phyloP scores from a whole-genome alignment of 345 rosid species.

The Ceriops zippeliana region DNA sequence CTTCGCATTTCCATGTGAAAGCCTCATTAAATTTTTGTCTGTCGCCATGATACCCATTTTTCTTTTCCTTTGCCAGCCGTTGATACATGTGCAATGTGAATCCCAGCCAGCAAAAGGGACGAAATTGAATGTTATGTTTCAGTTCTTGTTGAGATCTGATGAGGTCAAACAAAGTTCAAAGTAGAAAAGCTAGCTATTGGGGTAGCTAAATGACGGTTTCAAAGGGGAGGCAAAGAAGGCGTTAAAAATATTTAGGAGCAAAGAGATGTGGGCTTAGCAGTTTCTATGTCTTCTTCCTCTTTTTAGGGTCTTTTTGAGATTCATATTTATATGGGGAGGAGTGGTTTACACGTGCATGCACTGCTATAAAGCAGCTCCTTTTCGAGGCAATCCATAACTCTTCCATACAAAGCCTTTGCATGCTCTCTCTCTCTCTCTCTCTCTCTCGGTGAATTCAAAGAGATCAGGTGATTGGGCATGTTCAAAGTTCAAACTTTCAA shows the following conservation, averaged over 20 bases:
- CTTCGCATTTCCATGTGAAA: too few relatives aligned
- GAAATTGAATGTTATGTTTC: not conserved
- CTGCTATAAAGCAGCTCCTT: constrained; percentile 52
- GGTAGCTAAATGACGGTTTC: constrained; percentile 13
- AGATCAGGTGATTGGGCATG: constrained; percentile 24
- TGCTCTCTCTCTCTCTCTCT: constrained; percentile 13
- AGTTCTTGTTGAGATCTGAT: constrained; percentile 4
- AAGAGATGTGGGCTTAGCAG: constrained; percentile 37
- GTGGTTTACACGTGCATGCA: constrained; percentile 67
- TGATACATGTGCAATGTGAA: not conserved
- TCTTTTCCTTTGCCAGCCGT: too few relatives aligned
- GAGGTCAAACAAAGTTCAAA: constrained; percentile 30
- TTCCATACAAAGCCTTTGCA: constrained; percentile 24
- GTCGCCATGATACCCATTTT: too few relatives aligned
- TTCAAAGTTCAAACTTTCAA: constrained; percentile 1
- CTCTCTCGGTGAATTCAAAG: constrained; percentile 16
- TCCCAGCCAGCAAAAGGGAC: constrained; percentile 10
- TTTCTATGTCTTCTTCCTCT: constrained; percentile 7
- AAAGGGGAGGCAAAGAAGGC: constrained; percentile 14
- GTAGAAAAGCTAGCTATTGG: constrained; percentile 7
- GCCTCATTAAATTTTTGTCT: too few relatives aligned
- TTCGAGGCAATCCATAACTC: constrained; percentile 52
- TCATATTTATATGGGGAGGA: constrained; percentile 22
- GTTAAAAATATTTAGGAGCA: constrained; percentile 26
- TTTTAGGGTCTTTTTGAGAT: constrained; percentile 16